Conservation (phyloP, 371 early-diverging fungal species). For the Vairimorpha necatrix region DNA sequence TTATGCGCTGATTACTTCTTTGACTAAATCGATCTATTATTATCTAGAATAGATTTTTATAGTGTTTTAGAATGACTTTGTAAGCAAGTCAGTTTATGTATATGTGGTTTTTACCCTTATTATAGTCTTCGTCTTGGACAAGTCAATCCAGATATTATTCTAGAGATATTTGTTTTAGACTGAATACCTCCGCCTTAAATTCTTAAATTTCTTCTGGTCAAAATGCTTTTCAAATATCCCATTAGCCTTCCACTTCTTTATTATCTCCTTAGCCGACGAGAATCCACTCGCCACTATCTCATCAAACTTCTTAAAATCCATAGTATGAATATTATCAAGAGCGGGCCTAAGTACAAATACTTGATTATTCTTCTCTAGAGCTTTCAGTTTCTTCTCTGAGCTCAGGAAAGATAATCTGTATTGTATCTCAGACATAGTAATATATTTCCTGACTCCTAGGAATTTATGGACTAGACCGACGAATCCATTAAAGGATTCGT, state of each 20-base stretch:
- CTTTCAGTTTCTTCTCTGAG: slow-evolving; percentile 68
- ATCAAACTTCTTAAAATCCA: slow-evolving; percentile 83
- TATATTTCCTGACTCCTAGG: slow-evolving; percentile 76
- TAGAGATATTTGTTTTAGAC: too few species aligned
- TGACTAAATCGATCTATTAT: too few species aligned
- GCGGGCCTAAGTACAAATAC: slow-evolving; percentile 77
- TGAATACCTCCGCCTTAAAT: slow-evolving; percentile 23
- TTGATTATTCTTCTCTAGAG: slow-evolving; percentile 77
- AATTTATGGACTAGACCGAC: slow-evolving; percentile 74
- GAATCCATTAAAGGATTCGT: slow-evolving; percentile 87
- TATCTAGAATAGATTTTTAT: too few species aligned
- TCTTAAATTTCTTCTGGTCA: not conserved
- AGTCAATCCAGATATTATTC: too few species aligned
- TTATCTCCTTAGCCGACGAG: slow-evolving; percentile 73
- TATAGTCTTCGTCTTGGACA: too few species aligned
- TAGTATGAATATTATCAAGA: slow-evolving; percentile 75
- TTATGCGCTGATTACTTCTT: too few species aligned
- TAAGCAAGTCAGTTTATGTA: too few species aligned
- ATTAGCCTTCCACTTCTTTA: slow-evolving; percentile 74
- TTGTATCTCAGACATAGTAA: slow-evolving; percentile 91
- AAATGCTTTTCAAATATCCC: slow-evolving; percentile 65
- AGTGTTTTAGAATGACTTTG: too few species aligned
- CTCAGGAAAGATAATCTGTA: slow-evolving; percentile 88
- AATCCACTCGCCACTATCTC: slow-evolving; percentile 85
- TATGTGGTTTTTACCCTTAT: too few species aligned